phyloP scores from a whole-genome alignment of 768 basidiomycete species.

The Tylopilus plumbeoviolaceoides region DNA sequence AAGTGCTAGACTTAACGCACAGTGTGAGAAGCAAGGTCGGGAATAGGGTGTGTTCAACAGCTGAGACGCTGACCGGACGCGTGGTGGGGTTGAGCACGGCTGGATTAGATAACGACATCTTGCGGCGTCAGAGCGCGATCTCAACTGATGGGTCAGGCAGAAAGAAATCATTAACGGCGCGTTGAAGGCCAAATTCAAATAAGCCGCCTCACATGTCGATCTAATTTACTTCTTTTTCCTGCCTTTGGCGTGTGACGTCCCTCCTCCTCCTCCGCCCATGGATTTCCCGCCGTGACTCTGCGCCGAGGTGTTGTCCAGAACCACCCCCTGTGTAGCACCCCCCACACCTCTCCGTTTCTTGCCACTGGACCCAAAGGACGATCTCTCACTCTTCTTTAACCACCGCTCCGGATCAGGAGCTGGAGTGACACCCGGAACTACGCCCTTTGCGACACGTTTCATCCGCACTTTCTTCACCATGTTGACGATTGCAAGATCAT shows the following conservation, averaged over 20 bases:
- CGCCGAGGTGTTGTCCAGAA: conserved; percentile 24
- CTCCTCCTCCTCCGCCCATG: conserved; percentile 38
- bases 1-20: not conserved
- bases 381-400: conserved; percentile 82
- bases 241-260: conserved; percentile 42
- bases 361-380: conserved; percentile 47
- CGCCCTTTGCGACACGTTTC: conserved; percentile 71
- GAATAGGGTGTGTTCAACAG: not conserved
- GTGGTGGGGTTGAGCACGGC: conserved; percentile 10
- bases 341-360: conserved; percentile 52
- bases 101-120: conserved; percentile 29
- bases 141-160: conserved; percentile 16
- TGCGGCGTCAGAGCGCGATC: conserved; percentile 20
- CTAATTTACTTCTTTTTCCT: conserved; percentile 65
- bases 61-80: conserved; percentile 4
- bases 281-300: conserved; percentile 32
- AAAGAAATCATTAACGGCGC: conserved; percentile 22
- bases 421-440: conserved; percentile 74
- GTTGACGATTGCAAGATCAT: conserved; percentile 34
- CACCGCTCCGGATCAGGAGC: conserved; percentile 84
- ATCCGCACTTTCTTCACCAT: conserved; percentile 52
- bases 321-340: conserved; percentile 67
- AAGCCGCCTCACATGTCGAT: conserved; percentile 18
- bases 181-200: conserved; percentile 14
- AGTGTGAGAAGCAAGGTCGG: conserved; percentile 1